Conservation (phyloP, 331 rosid species). For the Acacia pycnantha region DNA sequence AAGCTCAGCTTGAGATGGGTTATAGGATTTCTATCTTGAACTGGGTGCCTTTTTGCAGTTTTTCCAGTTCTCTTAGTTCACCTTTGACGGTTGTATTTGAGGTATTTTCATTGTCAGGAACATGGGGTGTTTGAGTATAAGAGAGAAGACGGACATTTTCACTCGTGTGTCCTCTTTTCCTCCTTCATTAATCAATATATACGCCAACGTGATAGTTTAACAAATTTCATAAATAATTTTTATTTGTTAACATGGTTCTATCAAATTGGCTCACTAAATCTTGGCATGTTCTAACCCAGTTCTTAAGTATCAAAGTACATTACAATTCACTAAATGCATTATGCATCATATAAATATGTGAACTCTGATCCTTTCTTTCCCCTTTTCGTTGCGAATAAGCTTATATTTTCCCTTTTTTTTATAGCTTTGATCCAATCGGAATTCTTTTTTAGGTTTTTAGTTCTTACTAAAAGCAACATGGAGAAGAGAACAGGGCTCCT, state of each 20-base stretch:
- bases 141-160: neutral
- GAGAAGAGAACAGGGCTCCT: slow-evolving; percentile 58
- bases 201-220: neutral
- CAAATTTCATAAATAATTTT: neutral
- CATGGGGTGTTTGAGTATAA: neutral
- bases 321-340: neutral
- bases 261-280: slow-evolving; percentile 1
- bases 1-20: neutral
- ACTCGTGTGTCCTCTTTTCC: neutral
- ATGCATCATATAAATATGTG: neutral
- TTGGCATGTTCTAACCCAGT: neutral
- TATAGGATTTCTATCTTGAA: neutral
- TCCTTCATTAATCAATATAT: neutral
- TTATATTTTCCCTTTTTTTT: neutral
- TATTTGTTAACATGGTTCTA: slow-evolving; percentile 1
- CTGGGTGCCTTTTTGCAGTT: neutral
- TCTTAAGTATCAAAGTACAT: neutral
- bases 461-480: slow-evolving; percentile 56
- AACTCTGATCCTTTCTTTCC: neutral
- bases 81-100: neutral
- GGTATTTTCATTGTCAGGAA: no score
- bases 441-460: slow-evolving; percentile 5
- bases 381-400: neutral
- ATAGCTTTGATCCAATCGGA: neutral
- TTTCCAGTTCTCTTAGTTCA: neutral